A percentile compares a stretch with the other conserved stretches of the same genome.
These are phyloP conservation scores for Pseudozyma hubeiensis DNA, from an alignment of 1,284 basidiomycete species.

Conservation along the genomic window DNA sequence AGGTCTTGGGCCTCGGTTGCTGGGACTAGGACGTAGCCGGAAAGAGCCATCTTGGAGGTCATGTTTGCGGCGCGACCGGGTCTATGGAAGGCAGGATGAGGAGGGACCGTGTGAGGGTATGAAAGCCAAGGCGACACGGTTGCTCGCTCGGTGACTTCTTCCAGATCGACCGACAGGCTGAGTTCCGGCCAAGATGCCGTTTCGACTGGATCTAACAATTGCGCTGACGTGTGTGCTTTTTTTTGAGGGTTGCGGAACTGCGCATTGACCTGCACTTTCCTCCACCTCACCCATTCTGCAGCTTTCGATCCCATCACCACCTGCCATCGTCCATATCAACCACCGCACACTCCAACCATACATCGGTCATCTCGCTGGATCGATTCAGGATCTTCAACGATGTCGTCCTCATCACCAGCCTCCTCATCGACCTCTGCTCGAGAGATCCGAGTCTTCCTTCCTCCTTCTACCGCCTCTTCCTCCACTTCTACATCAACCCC, in stretches of 20 bases:
- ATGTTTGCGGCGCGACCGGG: neutral
- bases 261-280: neutral
- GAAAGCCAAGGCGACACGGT: no score
- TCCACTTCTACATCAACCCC: neutral
- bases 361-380: no score
- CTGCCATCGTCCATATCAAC: no score
- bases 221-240: neutral
- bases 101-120: no score
- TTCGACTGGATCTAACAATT: constrained; percentile 14
- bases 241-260: constrained; percentile 11
- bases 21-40: constrained; percentile 23
- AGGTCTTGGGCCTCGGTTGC: constrained; percentile 34
- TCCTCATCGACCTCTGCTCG: constrained; percentile 1
- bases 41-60: neutral
- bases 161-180: neutral
- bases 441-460: constrained; percentile 17
- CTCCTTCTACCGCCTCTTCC: constrained; percentile 16
- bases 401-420: constrained; percentile 2
- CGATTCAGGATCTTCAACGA: neutral
- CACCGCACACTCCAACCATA: no score
- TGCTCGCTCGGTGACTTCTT: neutral
- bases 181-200: no score
- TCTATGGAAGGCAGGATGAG: neutral
- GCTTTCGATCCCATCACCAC: no score
- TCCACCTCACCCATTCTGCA: no score